Percentiles rank a stretch among this genome's conserved stretches.
Conservation (phyloP, 768 basidiomycete genomes). For the Rhodocollybia butyracea region DNA sequence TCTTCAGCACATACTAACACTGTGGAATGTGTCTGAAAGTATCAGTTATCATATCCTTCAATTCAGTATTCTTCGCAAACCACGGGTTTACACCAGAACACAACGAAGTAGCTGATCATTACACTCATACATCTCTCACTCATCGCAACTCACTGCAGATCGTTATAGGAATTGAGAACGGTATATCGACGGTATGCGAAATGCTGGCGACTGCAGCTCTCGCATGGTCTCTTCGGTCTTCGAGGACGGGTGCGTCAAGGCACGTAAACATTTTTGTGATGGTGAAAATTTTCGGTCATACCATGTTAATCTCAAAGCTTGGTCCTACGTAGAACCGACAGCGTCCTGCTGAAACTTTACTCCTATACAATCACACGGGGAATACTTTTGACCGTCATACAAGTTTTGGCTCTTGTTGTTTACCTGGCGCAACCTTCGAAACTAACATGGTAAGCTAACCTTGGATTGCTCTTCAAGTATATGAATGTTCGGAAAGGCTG, state of each 20-base stretch:
- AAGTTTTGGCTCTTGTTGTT: neutral
- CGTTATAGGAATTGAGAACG: neutral
- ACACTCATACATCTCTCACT: neutral
- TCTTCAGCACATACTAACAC: neutral
- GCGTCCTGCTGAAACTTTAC: neutral
- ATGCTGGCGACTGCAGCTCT: neutral
- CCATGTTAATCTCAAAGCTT: neutral
- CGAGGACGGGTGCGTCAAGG: conserved; percentile 1
- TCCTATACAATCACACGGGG: conserved; percentile 1
- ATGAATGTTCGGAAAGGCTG: neutral
- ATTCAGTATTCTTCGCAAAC: neutral
- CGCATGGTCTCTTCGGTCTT: neutral
- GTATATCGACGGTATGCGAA: neutral
- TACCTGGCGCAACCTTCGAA: conserved; percentile 2
- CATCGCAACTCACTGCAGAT: neutral
- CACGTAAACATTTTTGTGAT: neutral
- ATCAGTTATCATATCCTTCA: neutral
- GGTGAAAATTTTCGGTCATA: neutral
- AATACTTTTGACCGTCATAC: neutral
- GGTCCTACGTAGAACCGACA: neutral
- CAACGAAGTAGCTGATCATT: neutral
- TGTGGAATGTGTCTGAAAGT: neutral
- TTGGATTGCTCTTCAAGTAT: neutral
- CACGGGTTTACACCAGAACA: neutral
- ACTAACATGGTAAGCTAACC: neutral